These are phyloP conservation scores for Podila verticillata DNA, from an alignment of 192 early-diverging fungal genomes.

Conservation along the genomic window DNA sequence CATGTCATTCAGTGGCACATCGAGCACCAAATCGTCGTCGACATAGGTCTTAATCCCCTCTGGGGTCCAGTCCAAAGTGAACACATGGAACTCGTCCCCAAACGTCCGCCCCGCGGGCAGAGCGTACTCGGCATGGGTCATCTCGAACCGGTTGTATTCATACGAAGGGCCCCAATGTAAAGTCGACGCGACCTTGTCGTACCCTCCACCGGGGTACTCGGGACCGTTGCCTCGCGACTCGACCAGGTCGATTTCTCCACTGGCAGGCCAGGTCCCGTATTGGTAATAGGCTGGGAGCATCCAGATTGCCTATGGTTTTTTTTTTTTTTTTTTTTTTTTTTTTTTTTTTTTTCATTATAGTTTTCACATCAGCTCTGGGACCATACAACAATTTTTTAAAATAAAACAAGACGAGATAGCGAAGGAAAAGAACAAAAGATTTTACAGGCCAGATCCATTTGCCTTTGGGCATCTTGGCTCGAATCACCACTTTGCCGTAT, in stretches of 20 bases:
- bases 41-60: constrained; percentile 65
- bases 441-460: constrained; percentile 61
- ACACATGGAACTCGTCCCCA: constrained; percentile 66
- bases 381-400: neutral
- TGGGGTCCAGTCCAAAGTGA: constrained; percentile 63
- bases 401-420: neutral
- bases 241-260: constrained; percentile 68
- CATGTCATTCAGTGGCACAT: constrained; percentile 60
- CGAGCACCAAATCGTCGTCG: constrained; percentile 58
- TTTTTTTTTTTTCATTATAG: too few relatives aligned
- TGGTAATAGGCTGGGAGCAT: constrained; percentile 63
- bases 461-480: constrained; percentile 65
- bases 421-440: neutral
- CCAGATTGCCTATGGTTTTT: constrained; percentile 61
- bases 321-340: too few relatives aligned
- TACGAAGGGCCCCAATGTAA: constrained; percentile 71
- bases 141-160: constrained; percentile 53
- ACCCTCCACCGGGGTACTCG: constrained; percentile 47
- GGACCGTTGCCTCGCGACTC: constrained; percentile 65
- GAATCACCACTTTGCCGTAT: constrained; percentile 67
- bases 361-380: too few relatives aligned
- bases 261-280: constrained; percentile 73
- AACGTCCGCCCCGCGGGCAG: constrained; percentile 52
- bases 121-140: constrained; percentile 57
- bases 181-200: constrained; percentile 57